Evolutionary conservation across 2,329 filamentous ascomycete genomes (phyloP), one percentile per base, ranked within the genome.

Genomic region (Lomentospora prolificans): DNA sequence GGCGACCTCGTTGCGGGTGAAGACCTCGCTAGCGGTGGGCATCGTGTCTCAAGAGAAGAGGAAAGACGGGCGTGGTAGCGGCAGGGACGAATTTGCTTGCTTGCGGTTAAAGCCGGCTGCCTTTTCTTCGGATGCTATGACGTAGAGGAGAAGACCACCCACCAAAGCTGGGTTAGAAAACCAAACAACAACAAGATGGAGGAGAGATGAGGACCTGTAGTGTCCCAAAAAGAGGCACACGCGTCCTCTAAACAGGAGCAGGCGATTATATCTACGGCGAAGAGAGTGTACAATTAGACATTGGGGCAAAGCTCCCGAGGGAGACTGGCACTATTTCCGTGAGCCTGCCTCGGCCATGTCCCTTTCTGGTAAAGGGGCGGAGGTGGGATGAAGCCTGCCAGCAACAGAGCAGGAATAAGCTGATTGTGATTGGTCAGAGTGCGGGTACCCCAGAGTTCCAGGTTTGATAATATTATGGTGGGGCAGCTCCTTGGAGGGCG

Each of bases 1-100:
- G 60, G 85, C 84, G 62, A 94, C 87, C 69, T 89, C 79, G 56
- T 74, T 79, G 63, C 80, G 79, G 58, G 80, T 77, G 64, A 76
- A 81, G 22, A 77, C 79, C 64, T 79, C 72, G 44, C 14, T 48
- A 10, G 44, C 17, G 60, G 70, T 64, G 31, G 72, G 69, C 53
- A 55, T 55, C 19, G 46, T 30, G 22, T 30, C n/a, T 51, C 4
- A 14, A 28, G 27, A 28, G 22, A 22, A 51, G 27, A 17, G 22
- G 22, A 46, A 46, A 17, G 50, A 5, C 17, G 1, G 25, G 17
- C 14, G 24, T 9, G 12, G 12, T n/a, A 25, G 8, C 4, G 19
- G 36, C 4, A 9, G n/a, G n/a, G 36, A 41, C 30, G 30, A 33
- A 12, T 33, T 33, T 33, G 36, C n/a, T 41, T 14, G 36, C n/a